Evolutionary conservation across 2,329 filamentous ascomycete species (phyloP), one percentile per base, ranked within the genome.

Genomic region (Xylaria sp.): DNA sequence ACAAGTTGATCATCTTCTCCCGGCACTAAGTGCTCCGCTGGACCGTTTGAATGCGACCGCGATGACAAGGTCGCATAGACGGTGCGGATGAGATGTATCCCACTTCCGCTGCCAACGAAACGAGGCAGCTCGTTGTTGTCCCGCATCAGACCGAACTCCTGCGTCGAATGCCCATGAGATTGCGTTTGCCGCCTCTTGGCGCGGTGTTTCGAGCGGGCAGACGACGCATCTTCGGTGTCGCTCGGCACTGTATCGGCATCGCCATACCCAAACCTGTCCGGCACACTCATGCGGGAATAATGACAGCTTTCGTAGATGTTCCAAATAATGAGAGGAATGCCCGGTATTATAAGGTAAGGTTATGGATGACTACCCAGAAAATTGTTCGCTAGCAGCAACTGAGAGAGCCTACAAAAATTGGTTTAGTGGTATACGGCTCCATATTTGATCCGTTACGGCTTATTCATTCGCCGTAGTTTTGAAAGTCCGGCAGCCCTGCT

Each of bases 61-160:
- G 60, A 70, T 2, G 75, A 68, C 24, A 84, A 72, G 1, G 79
- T 74, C 26, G 76, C 68, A 39, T 82, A 82, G 1, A 84, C 82
- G 18, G 78, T 77, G 5, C 79, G 76, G 29, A 84, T 79, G 60
- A 84, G 84, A 61, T 83, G 76, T n/a, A 84, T 83, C 1, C 82
- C 82, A 54, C 81, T 83, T 16, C 78, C 78, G 46, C 80, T 83
- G 3, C 82, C 82, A 4, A 84, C 75, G 50, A 85, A 85, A 0
- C 77, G 79, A 13, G 80, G 76, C 2, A 76, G 71, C 22, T 74
- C 73, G 16, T 72, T 73, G 22, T 74, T 70, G 57, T 78, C 76
- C 53, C 81, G 74, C 79, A 84, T 83, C 50, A 82, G 66, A 8
- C 78, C 78, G 9, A 44, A 45, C 34, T 53, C 54, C 26, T 52